A percentile compares a stretch with the other conserved stretches of the same genome.
Evolutionary conservation across 148 eudicot genomes (phyloP).

Genomic region (Fagopyrum homotropicum): DNA sequence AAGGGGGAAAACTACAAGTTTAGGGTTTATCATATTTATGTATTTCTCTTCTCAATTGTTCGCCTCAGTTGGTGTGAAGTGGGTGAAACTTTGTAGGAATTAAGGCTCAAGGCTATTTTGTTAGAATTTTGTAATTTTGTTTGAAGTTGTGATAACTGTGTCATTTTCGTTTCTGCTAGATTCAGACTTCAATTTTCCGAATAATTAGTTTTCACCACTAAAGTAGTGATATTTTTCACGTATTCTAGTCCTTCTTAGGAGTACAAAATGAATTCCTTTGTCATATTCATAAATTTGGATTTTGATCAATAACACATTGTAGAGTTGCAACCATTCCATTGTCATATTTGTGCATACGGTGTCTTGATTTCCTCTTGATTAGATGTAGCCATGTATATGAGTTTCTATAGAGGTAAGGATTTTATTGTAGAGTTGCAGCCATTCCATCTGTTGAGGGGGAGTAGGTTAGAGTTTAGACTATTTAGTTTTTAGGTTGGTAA

Average conservation of each 20-base stretch:
- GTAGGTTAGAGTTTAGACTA: neutral
- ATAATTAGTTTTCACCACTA: neutral
- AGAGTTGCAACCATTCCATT: no score
- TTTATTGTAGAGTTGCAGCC: neutral
- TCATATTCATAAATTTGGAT: neutral
- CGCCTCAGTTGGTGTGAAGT: neutral
- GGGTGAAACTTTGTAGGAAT: neutral
- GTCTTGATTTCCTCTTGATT: neutral
- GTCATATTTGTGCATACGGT: neutral
- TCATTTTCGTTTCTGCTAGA: neutral
- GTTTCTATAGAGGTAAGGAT: neutral
- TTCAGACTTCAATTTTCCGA: neutral
- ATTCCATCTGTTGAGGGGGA: neutral
- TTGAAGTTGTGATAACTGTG: neutral
- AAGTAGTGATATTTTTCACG: neutral
- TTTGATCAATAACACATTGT: neutral
- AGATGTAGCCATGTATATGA: neutral
- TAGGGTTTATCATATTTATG: conserved; percentile 1
- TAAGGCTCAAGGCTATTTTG: neutral
- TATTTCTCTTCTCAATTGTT: neutral
- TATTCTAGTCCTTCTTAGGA: neutral
- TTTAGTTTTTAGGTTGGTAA: neutral
- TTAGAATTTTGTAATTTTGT: neutral
- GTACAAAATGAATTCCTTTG: neutral
- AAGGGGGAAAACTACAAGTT: neutral